Evolutionary conservation across 495 filamentous ascomycete genomes (phyloP), one percentile per base, ranked within the genome.

Genomic region (Penicillium cinerascens): DNA sequence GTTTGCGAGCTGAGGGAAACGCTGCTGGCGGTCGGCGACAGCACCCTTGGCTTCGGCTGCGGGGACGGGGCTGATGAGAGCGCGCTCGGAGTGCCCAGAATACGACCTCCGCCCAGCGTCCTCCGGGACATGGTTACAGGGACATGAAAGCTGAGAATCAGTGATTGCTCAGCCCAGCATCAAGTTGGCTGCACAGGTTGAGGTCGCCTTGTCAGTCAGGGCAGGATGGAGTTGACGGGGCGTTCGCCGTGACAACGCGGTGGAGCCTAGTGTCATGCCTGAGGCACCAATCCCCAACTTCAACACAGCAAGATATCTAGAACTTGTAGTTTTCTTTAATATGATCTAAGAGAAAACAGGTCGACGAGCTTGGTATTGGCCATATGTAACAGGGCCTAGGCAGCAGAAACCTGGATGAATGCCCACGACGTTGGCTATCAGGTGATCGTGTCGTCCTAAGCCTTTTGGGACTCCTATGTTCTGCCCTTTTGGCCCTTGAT

Each of bases 91-190:
- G 80, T 91, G 52, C 91, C 91, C 58, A 97, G 75, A 60, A 97
- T 83, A 74, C 91, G 82, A 63, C 91, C 91, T 70, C 91, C 89
- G 60, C 91, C 91, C 61, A 95, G 83, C 76, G 85, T 89, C 72
- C 89, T 84, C 70, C 82, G 77, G 63, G 88, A 86, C 88, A 92
- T 93, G 63, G 63, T 77, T 68, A 75, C 59, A 59, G 58, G 58
- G 63, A 63, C 72, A 75, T 75, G 72, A 60, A 70, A 71, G 64
- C 42, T 50, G 54, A 54, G 53, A 49, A 42, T 47, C 40, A 50
- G 49, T 40, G 13, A 2, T n/a, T 58, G 50, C 44, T 60, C 50
- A 53, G 46, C 52, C 42, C 56, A 51, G 41, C 56, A 57, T 58
- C 40, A 21, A 42, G 55, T 58, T 61, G 61, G 44, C 50, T 55